Evolutionary conservation across 164 flowering plant species (phyloP).

Genomic region (Annona squamosa): DNA sequence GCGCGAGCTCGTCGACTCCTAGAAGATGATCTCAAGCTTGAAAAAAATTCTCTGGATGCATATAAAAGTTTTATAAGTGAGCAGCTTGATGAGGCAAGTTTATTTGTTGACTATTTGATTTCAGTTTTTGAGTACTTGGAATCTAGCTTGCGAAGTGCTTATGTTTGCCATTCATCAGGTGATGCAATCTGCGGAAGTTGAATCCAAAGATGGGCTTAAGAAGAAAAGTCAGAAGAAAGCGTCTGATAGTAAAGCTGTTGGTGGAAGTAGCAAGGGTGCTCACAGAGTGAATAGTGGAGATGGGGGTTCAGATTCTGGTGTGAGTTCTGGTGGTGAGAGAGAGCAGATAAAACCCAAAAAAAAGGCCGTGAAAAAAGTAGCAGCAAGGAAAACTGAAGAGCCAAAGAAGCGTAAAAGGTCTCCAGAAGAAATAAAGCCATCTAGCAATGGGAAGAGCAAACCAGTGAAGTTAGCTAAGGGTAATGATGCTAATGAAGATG

Average conservation of each 20-base stretch:
- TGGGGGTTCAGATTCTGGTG: slow-evolving; percentile 25
- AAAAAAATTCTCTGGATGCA: slow-evolving; percentile 56
- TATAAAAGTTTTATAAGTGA: slow-evolving; percentile 52
- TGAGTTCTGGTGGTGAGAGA: slow-evolving; percentile 20
- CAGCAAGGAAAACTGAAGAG: slow-evolving; percentile 27
- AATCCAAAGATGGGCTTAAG: slow-evolving; percentile 24
- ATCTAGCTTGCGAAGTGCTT: not conserved
- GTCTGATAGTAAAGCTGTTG: not conserved
- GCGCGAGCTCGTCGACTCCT: slow-evolving; percentile 67
- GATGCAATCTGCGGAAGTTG: slow-evolving; percentile 28
- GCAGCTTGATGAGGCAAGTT: slow-evolving; percentile 55
- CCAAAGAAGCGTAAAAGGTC: slow-evolving; percentile 47
- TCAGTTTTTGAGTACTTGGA: not conserved
- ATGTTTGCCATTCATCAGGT: slow-evolving; percentile 30
- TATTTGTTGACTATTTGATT: slow-evolving; percentile 1
- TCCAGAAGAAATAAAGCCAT: slow-evolving; percentile 25
- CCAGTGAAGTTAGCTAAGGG: slow-evolving; percentile 25
- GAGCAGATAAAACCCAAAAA: slow-evolving; percentile 47
- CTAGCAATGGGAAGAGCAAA: slow-evolving; percentile 43
- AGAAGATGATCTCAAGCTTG: slow-evolving; percentile 85
- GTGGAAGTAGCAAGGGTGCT: slow-evolving; percentile 19
- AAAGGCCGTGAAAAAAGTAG: slow-evolving; percentile 34
- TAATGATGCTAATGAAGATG: slow-evolving; percentile 44
- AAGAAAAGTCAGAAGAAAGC: slow-evolving; percentile 29
- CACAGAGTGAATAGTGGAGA: slow-evolving; percentile 22